Evolutionary conservation across 805 yeast genomes (phyloP), one percentile per base, ranked within the genome.

Genomic region (Ogataea zsoltii): DNA sequence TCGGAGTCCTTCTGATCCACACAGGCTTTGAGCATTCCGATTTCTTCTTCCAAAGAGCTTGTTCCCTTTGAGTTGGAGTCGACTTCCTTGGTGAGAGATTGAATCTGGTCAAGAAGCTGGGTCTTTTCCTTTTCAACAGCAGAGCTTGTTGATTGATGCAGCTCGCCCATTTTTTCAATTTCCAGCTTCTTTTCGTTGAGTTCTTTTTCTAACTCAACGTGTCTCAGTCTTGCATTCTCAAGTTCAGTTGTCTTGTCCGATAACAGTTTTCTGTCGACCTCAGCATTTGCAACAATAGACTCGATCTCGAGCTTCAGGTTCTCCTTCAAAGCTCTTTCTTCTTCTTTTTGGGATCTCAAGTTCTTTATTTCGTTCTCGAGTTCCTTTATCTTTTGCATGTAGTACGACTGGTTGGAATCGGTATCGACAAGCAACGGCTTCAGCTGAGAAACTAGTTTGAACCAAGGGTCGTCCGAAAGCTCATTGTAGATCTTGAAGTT

Each of bases 381-480:
- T 44, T 75, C 78, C 46, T 78, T 79, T 3, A 80, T 71, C 57
- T 80, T 83, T 33, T 77, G 66, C 4, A 80, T 5, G 83, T 76
- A 36, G 83, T 87, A 48, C 72, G 60, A 45, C 41, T 65, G 66
- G n/a, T 56, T 48, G 12, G 61, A 48, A 14, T 51, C 55, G 2
- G 57, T 39, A 35, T 60, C 80, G 12, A 90, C 66, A 10, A 65
- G 45, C 33, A 90, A 62, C 1, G 98, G 98, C 54, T 85, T 88
- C 54, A 92, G 69, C 43, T 79, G 77, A 16, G 80, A 70, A 48
- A 82, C 81, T 36, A 94, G 69, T 41, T 75, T 78, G 66, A 87
- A 86, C 99, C 99, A 94, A 15, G 86, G 85, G 59, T 82, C 82
- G 10, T 71, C 61, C 37, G 70, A 65, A 11, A 82, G 60, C 11